Evolutionary conservation across 1,139 yeast genomes (phyloP).

Genomic region (Lodderomyces jiufengensis): DNA sequence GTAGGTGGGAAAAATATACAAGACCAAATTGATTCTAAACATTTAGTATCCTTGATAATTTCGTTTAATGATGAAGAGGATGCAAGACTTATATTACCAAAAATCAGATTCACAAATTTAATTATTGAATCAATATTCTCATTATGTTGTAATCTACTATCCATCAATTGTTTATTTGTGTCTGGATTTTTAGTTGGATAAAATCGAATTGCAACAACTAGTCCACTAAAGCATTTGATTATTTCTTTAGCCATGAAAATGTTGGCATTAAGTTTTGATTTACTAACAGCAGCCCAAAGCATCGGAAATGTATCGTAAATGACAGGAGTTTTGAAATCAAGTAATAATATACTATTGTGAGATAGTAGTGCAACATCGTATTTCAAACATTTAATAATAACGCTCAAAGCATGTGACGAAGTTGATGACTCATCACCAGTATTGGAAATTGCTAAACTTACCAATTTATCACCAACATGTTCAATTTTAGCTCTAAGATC

Average conservation of each 20-base stretch:
- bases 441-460: conserved; percentile 18
- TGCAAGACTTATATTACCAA: conserved; percentile 36
- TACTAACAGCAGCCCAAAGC: conserved; percentile 43
- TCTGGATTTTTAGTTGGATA: conserved; percentile 24
- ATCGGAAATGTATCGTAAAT: conserved; percentile 44
- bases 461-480: conserved; percentile 22
- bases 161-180: conserved; percentile 19
- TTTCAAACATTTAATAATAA: conserved; percentile 44
- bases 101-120: conserved; percentile 21
- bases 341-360: conserved; percentile 47
- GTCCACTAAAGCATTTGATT: conserved; percentile 40
- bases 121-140: conserved; percentile 25
- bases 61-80: conserved; percentile 43
- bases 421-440: conserved; percentile 14
- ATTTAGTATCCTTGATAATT: conserved; percentile 20
- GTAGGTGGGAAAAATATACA: conserved; percentile 59
- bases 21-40: conserved; percentile 63
- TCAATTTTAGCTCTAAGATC: conserved; percentile 38
- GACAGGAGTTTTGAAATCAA: conserved; percentile 34
- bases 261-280: conserved; percentile 31
- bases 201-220: conserved; percentile 39
- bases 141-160: conserved; percentile 31
- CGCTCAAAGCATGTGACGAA: conserved; percentile 27
- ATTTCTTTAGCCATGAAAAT: conserved; percentile 36
- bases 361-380: conserved; percentile 59